A percentile compares a stretch with the other conserved stretches of the same genome.
Evolutionary conservation across 2,329 filamentous ascomycete genomes (phyloP).

Genomic region (Microdochium nivale): DNA sequence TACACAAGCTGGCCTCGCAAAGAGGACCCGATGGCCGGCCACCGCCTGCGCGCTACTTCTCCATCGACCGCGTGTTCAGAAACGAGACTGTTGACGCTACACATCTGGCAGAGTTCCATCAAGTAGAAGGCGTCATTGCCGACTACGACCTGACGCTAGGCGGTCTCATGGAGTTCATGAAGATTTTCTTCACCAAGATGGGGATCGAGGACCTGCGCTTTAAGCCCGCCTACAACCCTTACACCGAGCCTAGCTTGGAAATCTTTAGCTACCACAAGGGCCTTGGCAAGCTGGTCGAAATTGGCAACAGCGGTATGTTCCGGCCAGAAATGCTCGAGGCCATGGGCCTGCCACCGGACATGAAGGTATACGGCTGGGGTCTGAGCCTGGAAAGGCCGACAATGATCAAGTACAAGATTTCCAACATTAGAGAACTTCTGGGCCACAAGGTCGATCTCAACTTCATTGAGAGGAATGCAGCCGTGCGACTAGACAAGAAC

Average conservation of each 20-base stretch:
- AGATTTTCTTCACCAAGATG: constrained; percentile 95
- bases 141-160: constrained; percentile 91
- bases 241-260: constrained; percentile 96
- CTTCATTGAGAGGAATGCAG: constrained; percentile 87
- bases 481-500: constrained; percentile 81
- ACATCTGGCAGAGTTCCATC: constrained; percentile 95
- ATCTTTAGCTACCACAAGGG: constrained; percentile 94
- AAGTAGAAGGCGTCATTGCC: constrained; percentile 96
- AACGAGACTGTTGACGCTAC: constrained; percentile 97
- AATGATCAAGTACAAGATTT: constrained; percentile 91
- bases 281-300: constrained; percentile 86
- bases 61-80: constrained; percentile 91
- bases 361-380: constrained; percentile 92
- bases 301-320: constrained; percentile 99
- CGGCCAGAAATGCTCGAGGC: constrained; percentile 92
- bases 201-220: constrained; percentile 83
- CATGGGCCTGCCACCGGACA: constrained; percentile 86
- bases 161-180: constrained; percentile 87
- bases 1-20: constrained; percentile 78
- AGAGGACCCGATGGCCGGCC: constrained; percentile 63
- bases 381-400: constrained; percentile 87
- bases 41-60: constrained; percentile 84
- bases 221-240: constrained; percentile 94
- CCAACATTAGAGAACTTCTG: constrained; percentile 84
- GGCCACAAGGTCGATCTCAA: constrained; percentile 92